Conservation (phyloP, 108 stramenopile genomes). For the Schizochytrium sp. region DNA sequence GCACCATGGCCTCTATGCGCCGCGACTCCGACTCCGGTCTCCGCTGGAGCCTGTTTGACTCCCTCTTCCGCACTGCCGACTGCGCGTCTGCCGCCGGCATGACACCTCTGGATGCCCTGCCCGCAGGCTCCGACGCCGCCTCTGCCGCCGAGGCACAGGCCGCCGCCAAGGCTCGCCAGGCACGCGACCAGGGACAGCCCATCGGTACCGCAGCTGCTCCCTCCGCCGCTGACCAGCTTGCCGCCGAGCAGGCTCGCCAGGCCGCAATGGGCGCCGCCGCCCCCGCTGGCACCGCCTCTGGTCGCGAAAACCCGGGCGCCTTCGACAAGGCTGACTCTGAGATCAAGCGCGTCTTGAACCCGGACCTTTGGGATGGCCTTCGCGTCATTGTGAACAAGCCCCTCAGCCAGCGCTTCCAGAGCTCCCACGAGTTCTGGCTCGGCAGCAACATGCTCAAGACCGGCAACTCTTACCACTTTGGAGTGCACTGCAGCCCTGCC, state of each 20-base stretch:
- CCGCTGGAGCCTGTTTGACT: constrained; percentile 17
- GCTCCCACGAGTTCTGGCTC: constrained; percentile 60
- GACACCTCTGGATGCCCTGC: constrained; percentile 39
- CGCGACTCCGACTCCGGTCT: background rate
- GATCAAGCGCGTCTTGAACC: constrained; percentile 51
- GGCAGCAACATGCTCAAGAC: constrained; percentile 60
- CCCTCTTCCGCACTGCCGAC: constrained; percentile 1
- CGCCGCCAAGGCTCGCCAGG: constrained; percentile 53
- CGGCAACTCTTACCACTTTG: constrained; percentile 61
- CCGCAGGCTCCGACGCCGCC: constrained; percentile 7
- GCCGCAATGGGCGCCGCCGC: constrained; percentile 10
- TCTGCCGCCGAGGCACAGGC: background rate
- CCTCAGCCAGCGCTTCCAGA: constrained; percentile 48
- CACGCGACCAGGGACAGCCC: constrained; percentile 25
- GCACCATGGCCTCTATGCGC: background rate
- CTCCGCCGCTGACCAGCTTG: constrained; percentile 38
- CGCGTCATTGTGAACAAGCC: constrained; percentile 48
- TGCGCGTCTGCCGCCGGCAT: constrained; percentile 34
- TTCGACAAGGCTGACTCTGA: constrained; percentile 52
- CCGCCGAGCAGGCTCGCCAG: constrained; percentile 38
- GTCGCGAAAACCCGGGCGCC: constrained; percentile 50
- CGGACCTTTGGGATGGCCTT: constrained; percentile 41
- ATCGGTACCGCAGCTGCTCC: constrained; percentile 18
- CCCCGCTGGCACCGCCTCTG: background rate
- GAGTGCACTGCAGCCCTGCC: constrained; percentile 41